These are phyloP conservation scores for Epichloe sp. DNA, from an alignment of 2,329 filamentous ascomycete genomes.

Conservation along the genomic window DNA sequence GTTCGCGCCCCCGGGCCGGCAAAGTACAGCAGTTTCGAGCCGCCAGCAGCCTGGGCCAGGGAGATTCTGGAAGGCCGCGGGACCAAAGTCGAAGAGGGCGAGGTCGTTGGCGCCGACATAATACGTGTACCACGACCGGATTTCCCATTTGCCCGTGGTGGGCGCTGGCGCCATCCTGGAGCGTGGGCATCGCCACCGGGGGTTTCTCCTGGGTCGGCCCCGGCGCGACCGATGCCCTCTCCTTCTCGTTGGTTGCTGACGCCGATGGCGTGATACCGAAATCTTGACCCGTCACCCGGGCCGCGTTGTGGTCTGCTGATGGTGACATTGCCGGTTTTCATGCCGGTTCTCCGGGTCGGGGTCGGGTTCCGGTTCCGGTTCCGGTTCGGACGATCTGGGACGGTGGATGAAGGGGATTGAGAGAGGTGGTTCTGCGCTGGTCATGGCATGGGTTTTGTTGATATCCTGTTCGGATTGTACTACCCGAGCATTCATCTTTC, in stretches of 20 bases:
- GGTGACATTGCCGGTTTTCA: not conserved
- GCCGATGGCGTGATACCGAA: not conserved
- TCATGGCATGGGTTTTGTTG: not conserved
- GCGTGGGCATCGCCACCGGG: not conserved
- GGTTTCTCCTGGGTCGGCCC: not conserved
- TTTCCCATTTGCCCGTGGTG: conserved; percentile 13
- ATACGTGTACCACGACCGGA: conserved; percentile 28
- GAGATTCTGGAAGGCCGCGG: conserved; percentile 52
- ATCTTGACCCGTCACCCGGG: not conserved
- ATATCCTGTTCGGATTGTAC: too few species aligned
- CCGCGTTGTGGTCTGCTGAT: not conserved
- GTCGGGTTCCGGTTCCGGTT: too few species aligned
- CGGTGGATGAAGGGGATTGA: not conserved
- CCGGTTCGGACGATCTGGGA: not conserved
- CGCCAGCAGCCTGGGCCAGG: conserved; percentile 40
- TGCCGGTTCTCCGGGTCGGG: too few species aligned
- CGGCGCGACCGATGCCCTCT: not conserved
- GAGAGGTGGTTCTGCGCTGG: not conserved
- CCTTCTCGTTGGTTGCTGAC: not conserved
- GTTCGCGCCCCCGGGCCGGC: conserved; percentile 44
- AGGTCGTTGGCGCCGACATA: conserved; percentile 56
- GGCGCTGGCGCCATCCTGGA: conserved; percentile 2
- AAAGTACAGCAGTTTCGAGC: conserved; percentile 38
- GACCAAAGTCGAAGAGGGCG: conserved; percentile 50
- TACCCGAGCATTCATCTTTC: too few species aligned